phyloP scores from a whole-genome alignment of 2,329 filamentous ascomycete genomes.

The Rutstroemia sp. region DNA sequence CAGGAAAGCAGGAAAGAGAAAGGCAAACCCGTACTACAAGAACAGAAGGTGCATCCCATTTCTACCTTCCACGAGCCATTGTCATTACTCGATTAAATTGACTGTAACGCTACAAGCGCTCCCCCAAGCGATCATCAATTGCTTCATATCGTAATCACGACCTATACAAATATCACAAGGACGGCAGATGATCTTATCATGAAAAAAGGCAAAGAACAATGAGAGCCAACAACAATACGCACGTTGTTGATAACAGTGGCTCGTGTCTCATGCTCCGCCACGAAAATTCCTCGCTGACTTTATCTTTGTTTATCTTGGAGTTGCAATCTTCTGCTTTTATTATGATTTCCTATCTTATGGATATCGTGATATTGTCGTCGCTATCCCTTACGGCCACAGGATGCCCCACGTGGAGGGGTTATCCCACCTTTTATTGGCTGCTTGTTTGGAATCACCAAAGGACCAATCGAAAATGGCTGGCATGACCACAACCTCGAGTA shows the following conservation, averaged over 20 bases:
- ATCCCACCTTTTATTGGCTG: background rate
- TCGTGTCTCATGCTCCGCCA: background rate
- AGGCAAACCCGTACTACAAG: background rate
- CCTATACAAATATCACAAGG: background rate
- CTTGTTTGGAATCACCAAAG: background rate
- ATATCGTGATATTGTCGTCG: background rate
- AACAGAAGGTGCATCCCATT: constrained; percentile 9
- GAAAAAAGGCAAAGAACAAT: background rate
- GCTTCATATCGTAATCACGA: background rate
- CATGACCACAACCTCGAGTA: no score
- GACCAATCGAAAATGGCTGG: background rate
- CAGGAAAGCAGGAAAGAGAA: background rate
- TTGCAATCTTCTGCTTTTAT: no score
- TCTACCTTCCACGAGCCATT: background rate
- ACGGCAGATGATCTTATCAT: background rate
- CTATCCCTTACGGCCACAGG: background rate
- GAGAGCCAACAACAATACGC: background rate
- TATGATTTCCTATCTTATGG: no score
- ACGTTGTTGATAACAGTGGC: background rate
- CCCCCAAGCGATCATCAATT: background rate
- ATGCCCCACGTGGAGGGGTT: background rate
- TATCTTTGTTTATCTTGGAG: no score
- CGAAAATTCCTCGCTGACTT: background rate
- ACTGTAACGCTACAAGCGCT: no score
- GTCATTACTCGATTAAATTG: background rate